Percentiles rank a stretch among this genome's conserved stretches.
phyloP scores from a whole-genome alignment of 441 rosid genomes.

The Erodium trifolium region DNA sequence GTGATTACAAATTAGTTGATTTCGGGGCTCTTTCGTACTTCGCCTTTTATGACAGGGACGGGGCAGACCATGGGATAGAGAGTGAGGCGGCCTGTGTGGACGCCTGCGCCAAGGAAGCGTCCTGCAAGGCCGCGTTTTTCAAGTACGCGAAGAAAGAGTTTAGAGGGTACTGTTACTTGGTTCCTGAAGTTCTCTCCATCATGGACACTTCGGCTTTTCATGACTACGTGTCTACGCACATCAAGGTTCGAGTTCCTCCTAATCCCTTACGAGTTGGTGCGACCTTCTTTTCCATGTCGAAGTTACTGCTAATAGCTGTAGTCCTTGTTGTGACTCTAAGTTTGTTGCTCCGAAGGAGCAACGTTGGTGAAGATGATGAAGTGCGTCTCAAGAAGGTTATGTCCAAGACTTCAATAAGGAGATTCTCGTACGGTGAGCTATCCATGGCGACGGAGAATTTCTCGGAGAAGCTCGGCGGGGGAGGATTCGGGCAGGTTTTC shows the following conservation, averaged over 20 bases:
- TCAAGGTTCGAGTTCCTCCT: too few species aligned
- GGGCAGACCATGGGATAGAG: too few species aligned
- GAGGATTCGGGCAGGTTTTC: slow-evolving; percentile 21
- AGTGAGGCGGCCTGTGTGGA: background rate
- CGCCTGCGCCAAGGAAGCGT: background rate
- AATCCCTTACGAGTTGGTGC: too few species aligned
- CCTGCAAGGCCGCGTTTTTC: background rate
- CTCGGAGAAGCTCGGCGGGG: slow-evolving; percentile 10
- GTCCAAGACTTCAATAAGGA: background rate
- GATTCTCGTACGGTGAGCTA: slow-evolving; percentile 11
- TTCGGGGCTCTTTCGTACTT: too few species aligned
- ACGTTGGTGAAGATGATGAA: slow-evolving; percentile 8
- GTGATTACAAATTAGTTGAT: too few species aligned
- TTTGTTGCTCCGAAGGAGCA: background rate
- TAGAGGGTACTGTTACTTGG: background rate
- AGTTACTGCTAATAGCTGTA: too few species aligned
- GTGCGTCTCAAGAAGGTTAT: slow-evolving; percentile 14
- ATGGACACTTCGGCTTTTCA: too few species aligned
- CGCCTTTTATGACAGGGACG: too few species aligned
- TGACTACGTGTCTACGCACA: background rate
- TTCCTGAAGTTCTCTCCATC: background rate
- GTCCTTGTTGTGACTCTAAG: background rate
- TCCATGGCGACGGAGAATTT: slow-evolving; percentile 11
- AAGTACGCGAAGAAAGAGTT: too few species aligned
- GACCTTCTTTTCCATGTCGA: background rate